Base-by-base conservation (phyloP, 257 asterid species). In the Gynochthodes officinalis region DNA sequence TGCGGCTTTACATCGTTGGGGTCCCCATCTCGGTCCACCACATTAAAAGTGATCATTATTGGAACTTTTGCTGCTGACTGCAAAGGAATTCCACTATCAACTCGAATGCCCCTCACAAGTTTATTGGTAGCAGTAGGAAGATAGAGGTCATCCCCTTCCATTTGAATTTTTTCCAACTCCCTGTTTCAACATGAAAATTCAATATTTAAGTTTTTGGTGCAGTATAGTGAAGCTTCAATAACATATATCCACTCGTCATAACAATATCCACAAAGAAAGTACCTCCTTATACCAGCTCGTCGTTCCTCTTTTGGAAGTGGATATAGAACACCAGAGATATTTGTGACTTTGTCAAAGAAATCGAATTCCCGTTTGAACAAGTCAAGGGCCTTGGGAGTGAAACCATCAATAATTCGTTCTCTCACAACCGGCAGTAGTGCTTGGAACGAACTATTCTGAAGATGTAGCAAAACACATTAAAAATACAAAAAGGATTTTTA, bases 41-140 rank as follows among this genome's bases (percentile, higher is more conserved):
- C 98, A 80, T 95, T 83, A 79, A 95, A 95, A 69, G 99, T 92
- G 84, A 95, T 92, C 99, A 90, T 95, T 70, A 95, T 95, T 71
- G 99, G 99, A 75, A 95, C 99, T 86, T 92, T 95, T 59, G 99
- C 97, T n/a, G 99, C 99, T 78, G 99, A 95, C 74, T 95, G 99
- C 80, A 95, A 82, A 64, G 99, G 97, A 80, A 92, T 85, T 75
- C 99, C 99, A 83, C 99, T 95, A 74, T 95, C 96, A 76, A 86
- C 86, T 83, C 87, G 91, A 79, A 95, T 92, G 73, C 99, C 95
- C 72, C 90, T 85, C 72, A 92, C 97, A 65, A 92, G 89, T 88
- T 95, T 92, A 82, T 33, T 81, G 75, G 89, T 92, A 69, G 96
- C 99, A 77, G 98, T 92, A 83, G 99, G 99, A 72, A 95, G 89